A percentile compares a stretch with the other conserved stretches of the same genome.
phyloP scores from a whole-genome alignment of 1,284 basidiomycete genomes.

The Takashimella koratensis region DNA sequence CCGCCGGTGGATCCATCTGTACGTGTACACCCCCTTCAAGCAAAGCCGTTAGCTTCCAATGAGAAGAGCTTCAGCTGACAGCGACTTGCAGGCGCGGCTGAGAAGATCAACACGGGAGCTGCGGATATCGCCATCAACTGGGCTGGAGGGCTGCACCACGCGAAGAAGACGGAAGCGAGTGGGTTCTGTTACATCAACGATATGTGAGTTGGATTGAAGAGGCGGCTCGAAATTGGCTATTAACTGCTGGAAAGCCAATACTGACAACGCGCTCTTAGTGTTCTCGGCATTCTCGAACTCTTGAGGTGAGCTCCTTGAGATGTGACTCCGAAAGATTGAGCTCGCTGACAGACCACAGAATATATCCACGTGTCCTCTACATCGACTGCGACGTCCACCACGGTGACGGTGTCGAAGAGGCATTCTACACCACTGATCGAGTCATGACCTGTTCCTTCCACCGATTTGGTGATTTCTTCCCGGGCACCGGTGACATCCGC shows the following conservation, averaged over 20 bases:
- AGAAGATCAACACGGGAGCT: constrained; percentile 72
- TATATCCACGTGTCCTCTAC: constrained; percentile 82
- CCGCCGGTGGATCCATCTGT: constrained; percentile 85
- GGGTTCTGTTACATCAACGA: constrained; percentile 99
- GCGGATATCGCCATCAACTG: constrained; percentile 95
- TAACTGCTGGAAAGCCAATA: no score
- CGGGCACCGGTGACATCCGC: constrained; percentile 79
- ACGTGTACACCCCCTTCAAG: constrained; percentile 3
- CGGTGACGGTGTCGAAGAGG: constrained; percentile 97
- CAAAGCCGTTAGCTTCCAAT: no score
- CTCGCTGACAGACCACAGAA: constrained; percentile 30
- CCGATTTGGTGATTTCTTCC: constrained; percentile 96
- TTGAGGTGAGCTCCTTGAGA: constrained; percentile 59
- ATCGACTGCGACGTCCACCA: constrained; percentile 99
- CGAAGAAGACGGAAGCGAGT: constrained; percentile 93
- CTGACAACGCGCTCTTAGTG: constrained; percentile 63
- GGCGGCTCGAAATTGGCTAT: neutral
- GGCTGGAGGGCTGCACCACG: constrained; percentile 96
- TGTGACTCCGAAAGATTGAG: neutral
- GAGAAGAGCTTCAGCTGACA: neutral
- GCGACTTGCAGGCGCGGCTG: constrained; percentile 64
- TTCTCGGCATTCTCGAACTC: constrained; percentile 83
- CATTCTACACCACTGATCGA: constrained; percentile 94
- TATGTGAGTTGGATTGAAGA: constrained; percentile 41
- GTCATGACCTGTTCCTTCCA: constrained; percentile 97